These are phyloP conservation scores for Yamadazyma triangularis DNA, from an alignment of 1,139 yeast genomes.

Conservation along the genomic window DNA sequence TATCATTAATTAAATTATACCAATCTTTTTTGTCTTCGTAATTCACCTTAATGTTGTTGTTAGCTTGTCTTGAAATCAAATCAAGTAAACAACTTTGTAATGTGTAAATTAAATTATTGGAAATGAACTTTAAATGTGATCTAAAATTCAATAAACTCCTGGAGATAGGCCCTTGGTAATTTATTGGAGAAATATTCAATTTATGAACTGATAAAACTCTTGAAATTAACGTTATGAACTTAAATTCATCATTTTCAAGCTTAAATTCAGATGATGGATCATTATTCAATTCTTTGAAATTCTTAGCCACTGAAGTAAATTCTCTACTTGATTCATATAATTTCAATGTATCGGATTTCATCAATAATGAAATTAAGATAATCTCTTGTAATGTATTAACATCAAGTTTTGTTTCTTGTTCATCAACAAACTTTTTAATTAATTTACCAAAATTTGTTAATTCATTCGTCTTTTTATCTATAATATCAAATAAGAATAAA, in stretches of 20 bases:
- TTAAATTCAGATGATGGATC: constrained; percentile 17
- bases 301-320: constrained; percentile 31
- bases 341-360: constrained; percentile 25
- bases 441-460: constrained; percentile 57
- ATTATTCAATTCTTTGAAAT: constrained; percentile 24
- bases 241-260: constrained; percentile 25
- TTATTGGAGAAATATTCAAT: constrained; percentile 51
- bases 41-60: constrained; percentile 33
- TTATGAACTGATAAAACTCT: constrained; percentile 55
- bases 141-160: constrained; percentile 61
- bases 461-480: constrained; percentile 37
- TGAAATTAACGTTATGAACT: constrained; percentile 47
- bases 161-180: constrained; percentile 68
- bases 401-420: constrained; percentile 5
- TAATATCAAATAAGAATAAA: constrained; percentile 52
- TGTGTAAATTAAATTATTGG: constrained; percentile 48
- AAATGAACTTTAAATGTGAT: constrained; percentile 57
- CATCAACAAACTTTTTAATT: constrained; percentile 17
- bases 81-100: constrained; percentile 50
- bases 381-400: constrained; percentile 27
- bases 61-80: constrained; percentile 52
- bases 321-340: constrained; percentile 28
- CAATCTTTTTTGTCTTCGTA: constrained; percentile 47
- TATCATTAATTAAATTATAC: constrained; percentile 48
- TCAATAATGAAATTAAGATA: constrained; percentile 43